A percentile compares a stretch with the other conserved stretches of the same genome.
These are phyloP conservation scores for Davidsoniella virescens DNA, from an alignment of 2,329 filamentous ascomycete genomes.

Conservation along the genomic window DNA sequence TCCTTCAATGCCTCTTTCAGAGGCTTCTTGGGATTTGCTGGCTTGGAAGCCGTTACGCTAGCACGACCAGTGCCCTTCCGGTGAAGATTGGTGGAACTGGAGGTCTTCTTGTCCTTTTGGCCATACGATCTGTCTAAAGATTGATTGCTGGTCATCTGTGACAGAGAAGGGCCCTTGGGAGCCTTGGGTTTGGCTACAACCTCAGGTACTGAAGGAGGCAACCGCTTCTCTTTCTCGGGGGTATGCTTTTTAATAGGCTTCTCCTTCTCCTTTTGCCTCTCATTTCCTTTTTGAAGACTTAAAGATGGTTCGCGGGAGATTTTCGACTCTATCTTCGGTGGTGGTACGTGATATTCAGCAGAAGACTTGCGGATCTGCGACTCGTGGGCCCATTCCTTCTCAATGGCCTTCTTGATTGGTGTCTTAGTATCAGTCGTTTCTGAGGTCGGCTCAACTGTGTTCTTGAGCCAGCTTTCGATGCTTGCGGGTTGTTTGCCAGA, in stretches of 20 bases:
- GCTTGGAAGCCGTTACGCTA: conserved; percentile 18
- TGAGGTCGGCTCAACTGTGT: conserved; percentile 46
- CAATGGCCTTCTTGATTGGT: conserved; percentile 20
- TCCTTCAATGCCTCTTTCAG: conserved; percentile 43
- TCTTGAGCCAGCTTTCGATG: conserved; percentile 50
- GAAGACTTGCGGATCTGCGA: conserved; percentile 11
- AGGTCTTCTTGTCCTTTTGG: conserved; percentile 17
- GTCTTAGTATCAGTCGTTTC: conserved; percentile 20
- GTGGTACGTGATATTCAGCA: not conserved
- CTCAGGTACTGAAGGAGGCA: not conserved
- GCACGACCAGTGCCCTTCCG: conserved; percentile 39
- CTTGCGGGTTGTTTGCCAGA: conserved; percentile 34
- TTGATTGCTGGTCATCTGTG: conserved; percentile 13
- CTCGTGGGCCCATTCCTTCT: conserved; percentile 19
- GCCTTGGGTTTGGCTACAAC: conserved; percentile 4
- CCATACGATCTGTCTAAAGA: conserved; percentile 14
- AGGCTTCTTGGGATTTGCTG: conserved; percentile 25
- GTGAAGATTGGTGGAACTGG: conserved; percentile 29
- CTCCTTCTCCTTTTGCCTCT: conserved; percentile 13
- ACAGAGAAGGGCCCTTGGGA: not conserved
- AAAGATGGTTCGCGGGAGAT: not conserved
- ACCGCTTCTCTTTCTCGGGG: not conserved
- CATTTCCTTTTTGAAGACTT: conserved; percentile 11
- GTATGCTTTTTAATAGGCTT: conserved; percentile 3
- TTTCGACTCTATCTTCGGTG: not conserved